phyloP scores from a whole-genome alignment of 2,329 filamentous ascomycete species.

The Epichloe aotearoae region DNA sequence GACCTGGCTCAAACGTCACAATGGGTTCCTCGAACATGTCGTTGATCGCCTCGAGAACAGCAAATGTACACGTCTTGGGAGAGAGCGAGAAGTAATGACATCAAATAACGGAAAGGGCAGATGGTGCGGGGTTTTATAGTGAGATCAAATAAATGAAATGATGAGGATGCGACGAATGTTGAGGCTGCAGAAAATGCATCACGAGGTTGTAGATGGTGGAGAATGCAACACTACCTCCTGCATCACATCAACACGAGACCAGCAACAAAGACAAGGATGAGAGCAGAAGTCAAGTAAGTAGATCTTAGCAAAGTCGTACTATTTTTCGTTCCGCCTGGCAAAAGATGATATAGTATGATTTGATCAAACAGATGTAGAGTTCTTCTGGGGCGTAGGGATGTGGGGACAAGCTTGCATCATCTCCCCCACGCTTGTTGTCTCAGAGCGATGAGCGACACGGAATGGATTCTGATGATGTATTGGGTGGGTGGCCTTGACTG shows the following conservation, averaged over 20 bases:
- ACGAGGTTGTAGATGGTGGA: neutral
- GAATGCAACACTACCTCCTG: constrained; percentile 3
- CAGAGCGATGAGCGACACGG: neutral
- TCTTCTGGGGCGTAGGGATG: neutral
- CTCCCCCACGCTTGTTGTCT: neutral
- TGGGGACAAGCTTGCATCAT: neutral
- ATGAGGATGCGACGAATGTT: neutral
- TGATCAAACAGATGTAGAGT: neutral
- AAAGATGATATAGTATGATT: neutral
- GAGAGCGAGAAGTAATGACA: neutral
- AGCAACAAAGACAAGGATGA: neutral
- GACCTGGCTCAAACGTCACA: constrained; percentile 12
- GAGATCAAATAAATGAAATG: neutral
- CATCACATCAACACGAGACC: constrained; percentile 1
- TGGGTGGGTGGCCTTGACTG: neutral
- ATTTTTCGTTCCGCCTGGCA: neutral
- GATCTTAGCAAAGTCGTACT: neutral
- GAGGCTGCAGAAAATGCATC: neutral
- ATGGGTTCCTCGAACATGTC: constrained; percentile 15
- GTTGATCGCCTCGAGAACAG: neutral
- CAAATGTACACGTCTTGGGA: neutral
- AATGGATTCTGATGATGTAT: neutral
- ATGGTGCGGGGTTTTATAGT: neutral
- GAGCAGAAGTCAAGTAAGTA: neutral
- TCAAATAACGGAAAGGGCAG: neutral